Base-by-base conservation (phyloP, 2,329 filamentous ascomycete species). In the Hypoxylon sp. region DNA sequence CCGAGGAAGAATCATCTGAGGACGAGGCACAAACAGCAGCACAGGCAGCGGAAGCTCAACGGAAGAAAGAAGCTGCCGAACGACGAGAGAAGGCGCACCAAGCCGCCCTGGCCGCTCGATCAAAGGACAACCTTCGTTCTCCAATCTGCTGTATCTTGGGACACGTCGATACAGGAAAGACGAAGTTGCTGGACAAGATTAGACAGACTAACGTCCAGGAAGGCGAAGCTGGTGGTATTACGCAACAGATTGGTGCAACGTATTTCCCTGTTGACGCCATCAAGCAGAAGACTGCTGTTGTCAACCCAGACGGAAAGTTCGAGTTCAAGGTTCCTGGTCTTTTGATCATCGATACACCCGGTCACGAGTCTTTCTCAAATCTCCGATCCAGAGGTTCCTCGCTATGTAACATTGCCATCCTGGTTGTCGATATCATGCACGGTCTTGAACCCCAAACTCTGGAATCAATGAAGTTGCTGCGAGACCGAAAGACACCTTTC, bases 361-460 rank as follows among this genome's bases (percentile, higher is more conserved):
- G 96, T 85, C 96, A 99, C 94, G 96, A 99, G 89, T 99, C 96
- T 77, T 99, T 99, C 89, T 97, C 95, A 71, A 99, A 99, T 83
- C 84, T 99, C 73, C 92, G 97, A 78, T 98, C 95, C 74, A 91
- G 97, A 84, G 96, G 96, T 83, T 98, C 96, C 44, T 98, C 95
- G 13, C 92, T 99, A 66, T 99, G 97, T 83, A 99, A 99, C 85
- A 99, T 99, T 83, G 96, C 96, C 76, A 99, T 99, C 79, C 85
- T 99, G 73, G 97, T 99, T 46, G 95, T 99, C 75, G 96, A 99
- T 85, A 99, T 99, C 78, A 98, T 99, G 96, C 96, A 99, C 88
- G 97, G 97, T 79, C 89, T 99, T 51, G 96, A 99, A 82, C 95
- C 92, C 17, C 96, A 99, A 82, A 99, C 96, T 14, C 87, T 98